Evolutionary conservation across 345 rosid genomes (phyloP), one percentile per base, ranked within the genome.

Genomic region (Hibiscus trionum): DNA sequence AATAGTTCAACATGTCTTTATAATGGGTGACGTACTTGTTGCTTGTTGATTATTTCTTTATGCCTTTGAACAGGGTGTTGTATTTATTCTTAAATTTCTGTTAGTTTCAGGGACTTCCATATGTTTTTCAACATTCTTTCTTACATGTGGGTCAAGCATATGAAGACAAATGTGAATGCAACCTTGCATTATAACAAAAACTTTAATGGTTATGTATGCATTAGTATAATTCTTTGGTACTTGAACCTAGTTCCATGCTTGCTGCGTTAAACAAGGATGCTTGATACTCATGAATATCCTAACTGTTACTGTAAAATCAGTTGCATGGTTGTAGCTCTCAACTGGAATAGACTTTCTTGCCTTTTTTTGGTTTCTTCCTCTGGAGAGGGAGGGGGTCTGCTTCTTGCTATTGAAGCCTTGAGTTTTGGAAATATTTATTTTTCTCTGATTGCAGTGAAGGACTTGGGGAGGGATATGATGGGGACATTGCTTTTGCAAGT

Each of bases 391-490:
- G 33, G 19, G 55, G 16, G 31, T 55, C 50, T 55, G 14, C 17
- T 17, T 17, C 49, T 7, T 19, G 7, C 29, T 70, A 21, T 26
- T 33, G 16, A 37, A 11, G 37, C 44, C 52, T 58, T 79, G 59
- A 69, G 69, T 46, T 73, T 57, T 31, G 63, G 70, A 65, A 44
- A 58, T 44, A 65, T 47, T 63, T 26, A 47, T 31, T 50, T 50
- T 80, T 72, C 47, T 58, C 44, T 10, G 27, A 52, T 76, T 82
- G 79, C 84, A 96, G 99, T 77, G 99, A 96, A 84, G 99, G 98
- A 70, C 88, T 93, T 61, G 97, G 98, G 21, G 97, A 94, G 83
- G 99, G 91, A 72, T 94, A 94, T 79, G 97, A 94, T 78, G 96
- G 88, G 73, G 97, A 94, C 78, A 88, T 94, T 79, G 93, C 97